Evolutionary conservation across 805 yeast genomes (phyloP).

Genomic region (Pichia kluyveri): DNA sequence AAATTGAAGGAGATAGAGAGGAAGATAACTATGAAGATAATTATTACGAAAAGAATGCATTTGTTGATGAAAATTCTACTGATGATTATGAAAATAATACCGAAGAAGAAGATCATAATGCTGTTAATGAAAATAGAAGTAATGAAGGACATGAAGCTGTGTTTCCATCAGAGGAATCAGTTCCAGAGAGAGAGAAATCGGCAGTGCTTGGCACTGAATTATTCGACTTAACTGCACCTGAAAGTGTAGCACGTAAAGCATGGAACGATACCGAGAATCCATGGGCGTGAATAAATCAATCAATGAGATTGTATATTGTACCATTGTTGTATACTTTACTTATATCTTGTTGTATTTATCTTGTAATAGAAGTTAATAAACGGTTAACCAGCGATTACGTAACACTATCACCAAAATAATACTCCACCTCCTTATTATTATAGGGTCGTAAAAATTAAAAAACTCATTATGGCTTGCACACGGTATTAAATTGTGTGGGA

Average conservation of each 20-base stretch:
- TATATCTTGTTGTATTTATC: too few relatives aligned
- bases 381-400: too few relatives aligned
- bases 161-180: neutral
- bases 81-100: conserved; percentile 5
- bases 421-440: too few relatives aligned
- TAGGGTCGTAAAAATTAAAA: too few relatives aligned
- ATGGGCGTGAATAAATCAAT: neutral
- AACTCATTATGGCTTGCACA: too few relatives aligned
- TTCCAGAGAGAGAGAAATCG: neutral
- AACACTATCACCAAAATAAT: too few relatives aligned
- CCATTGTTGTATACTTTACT: too few relatives aligned
- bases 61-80: neutral
- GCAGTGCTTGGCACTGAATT: conserved; percentile 23
- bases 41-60: conserved; percentile 2
- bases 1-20: conserved; percentile 30
- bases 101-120: conserved; percentile 6
- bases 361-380: too few relatives aligned
- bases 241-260: conserved; percentile 39
- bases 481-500: too few relatives aligned
- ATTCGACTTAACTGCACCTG: conserved; percentile 41
- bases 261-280: conserved; percentile 32
- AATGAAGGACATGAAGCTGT: neutral
- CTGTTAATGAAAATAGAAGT: too few relatives aligned
- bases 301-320: too few relatives aligned
- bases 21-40: neutral